These are phyloP conservation scores for Triticum dicoccoides DNA, from an alignment of 176 grass and related monocot species.

Conservation along the genomic window DNA sequence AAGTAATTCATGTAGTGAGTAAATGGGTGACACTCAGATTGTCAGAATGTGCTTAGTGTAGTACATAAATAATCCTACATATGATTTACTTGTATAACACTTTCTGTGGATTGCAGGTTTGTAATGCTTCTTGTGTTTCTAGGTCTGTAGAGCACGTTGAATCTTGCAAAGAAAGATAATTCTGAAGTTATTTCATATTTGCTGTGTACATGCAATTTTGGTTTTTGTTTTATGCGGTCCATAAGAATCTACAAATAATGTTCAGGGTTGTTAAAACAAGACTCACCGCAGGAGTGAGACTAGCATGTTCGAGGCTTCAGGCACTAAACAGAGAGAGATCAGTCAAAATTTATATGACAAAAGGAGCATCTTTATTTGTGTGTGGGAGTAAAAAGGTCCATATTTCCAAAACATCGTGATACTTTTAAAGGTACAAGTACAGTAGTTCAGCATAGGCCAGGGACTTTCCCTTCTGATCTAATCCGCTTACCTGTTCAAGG, in stretches of 20 bases:
- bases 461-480: slow-evolving; percentile 73
- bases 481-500: slow-evolving; percentile 89
- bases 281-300: background rate
- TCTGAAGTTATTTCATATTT: no score
- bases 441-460: background rate
- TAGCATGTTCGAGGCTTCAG: background rate
- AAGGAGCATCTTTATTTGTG: background rate
- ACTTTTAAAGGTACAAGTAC: background rate
- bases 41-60: no score
- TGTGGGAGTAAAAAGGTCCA: background rate
- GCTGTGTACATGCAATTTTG: no score
- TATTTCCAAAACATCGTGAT: slow-evolving; percentile 8
- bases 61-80: no score
- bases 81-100: no score
- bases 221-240: slow-evolving; percentile 16
- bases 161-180: no score
- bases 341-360: background rate
- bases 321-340: slow-evolving; percentile 7
- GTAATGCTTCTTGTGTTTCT: no score
- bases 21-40: no score
- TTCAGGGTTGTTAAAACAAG: slow-evolving; percentile 16
- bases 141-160: no score
- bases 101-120: no score
- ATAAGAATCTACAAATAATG: slow-evolving; percentile 61
- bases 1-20: no score